Evolutionary conservation across 192 early-diverging fungal species (phyloP).

Genomic region (Jimgerdemannia lactiflua): DNA sequence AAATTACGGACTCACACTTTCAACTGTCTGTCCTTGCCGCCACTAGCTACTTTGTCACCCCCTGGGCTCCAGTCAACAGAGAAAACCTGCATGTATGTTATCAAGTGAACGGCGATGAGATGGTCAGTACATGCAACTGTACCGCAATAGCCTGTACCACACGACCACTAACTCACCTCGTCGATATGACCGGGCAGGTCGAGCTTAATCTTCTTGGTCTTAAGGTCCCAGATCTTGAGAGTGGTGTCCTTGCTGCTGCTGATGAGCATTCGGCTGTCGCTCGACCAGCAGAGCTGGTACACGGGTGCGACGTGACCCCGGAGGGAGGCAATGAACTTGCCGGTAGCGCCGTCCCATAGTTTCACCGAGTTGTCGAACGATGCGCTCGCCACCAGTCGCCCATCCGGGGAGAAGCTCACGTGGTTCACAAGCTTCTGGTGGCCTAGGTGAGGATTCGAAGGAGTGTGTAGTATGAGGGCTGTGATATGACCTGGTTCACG

Average conservation of each 20-base stretch:
- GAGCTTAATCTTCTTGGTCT: constrained; percentile 85
- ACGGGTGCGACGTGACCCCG: constrained; percentile 96
- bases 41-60: constrained; percentile 90
- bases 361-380: constrained; percentile 98
- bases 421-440: constrained; percentile 97
- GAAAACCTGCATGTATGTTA: constrained; percentile 69
- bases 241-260: constrained; percentile 91
- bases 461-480: no score
- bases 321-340: constrained; percentile 89
- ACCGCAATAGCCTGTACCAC: neutral
- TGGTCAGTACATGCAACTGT: no score
- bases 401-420: constrained; percentile 92
- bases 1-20: constrained; percentile 74
- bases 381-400: constrained; percentile 83
- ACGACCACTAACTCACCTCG: constrained; percentile 45
- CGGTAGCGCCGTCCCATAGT: constrained; percentile 90
- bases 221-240: constrained; percentile 92
- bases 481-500: no score
- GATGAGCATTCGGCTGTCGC: constrained; percentile 89
- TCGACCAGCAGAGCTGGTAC: constrained; percentile 94
- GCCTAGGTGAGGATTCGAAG: no score
- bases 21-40: constrained; percentile 88
- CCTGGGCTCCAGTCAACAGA: constrained; percentile 94
- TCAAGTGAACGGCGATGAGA: no score
- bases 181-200: constrained; percentile 97